A percentile compares a stretch with the other conserved stretches of the same genome.
These are phyloP conservation scores for Aspergillus novofumigatus DNA, from an alignment of 2,329 filamentous ascomycete species.

Conservation along the genomic window DNA sequence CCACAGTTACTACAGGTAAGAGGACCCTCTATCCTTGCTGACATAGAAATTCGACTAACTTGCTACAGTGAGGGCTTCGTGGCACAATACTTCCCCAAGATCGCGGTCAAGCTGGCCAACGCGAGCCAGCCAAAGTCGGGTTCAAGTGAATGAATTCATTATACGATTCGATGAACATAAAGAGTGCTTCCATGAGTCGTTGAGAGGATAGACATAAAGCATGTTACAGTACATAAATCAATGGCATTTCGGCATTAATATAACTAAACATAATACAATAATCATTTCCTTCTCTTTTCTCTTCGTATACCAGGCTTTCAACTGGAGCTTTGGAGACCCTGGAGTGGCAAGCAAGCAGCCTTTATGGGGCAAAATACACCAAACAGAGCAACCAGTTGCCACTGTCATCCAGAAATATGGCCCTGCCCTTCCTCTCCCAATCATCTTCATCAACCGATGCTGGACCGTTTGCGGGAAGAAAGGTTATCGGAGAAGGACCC, in stretches of 20 bases:
- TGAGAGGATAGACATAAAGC: background rate
- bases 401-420: background rate
- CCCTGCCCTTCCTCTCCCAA: background rate
- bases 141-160: background rate
- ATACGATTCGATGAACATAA: background rate
- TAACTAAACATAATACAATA: background rate
- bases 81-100: constrained; percentile 69
- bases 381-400: background rate
- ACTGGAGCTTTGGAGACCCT: too few relatives aligned
- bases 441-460: background rate
- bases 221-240: background rate
- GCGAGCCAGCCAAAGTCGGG: constrained; percentile 2
- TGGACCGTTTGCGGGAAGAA: background rate
- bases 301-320: too few relatives aligned
- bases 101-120: constrained; percentile 54
- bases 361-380: background rate
- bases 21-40: background rate
- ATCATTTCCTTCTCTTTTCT: background rate
- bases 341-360: background rate
- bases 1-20: constrained; percentile 71
- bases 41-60: constrained; percentile 1
- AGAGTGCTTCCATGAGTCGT: background rate
- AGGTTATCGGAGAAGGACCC: background rate
- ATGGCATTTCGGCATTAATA: background rate
- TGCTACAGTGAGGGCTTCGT: constrained; percentile 65